phyloP scores from a whole-genome alignment of 805 yeast species.

The Torulaspora gathmanii region DNA sequence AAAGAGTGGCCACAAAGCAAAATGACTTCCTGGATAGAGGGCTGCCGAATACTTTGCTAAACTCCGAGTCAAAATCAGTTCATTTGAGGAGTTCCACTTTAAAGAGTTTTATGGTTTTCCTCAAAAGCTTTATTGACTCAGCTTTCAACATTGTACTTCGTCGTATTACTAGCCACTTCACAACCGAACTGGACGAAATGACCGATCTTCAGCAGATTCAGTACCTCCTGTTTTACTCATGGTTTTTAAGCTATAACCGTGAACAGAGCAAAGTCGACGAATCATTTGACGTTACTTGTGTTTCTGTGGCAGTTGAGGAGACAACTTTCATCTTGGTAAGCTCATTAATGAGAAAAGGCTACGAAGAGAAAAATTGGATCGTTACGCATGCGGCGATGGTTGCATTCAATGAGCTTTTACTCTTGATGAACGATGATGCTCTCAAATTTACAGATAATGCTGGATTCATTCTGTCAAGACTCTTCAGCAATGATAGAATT shows the following conservation, averaged over 20 bases:
- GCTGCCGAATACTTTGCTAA: slow-evolving; percentile 28
- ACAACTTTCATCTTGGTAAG: slow-evolving; percentile 52
- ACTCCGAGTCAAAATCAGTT: slow-evolving; percentile 21
- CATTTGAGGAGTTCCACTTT: slow-evolving; percentile 35
- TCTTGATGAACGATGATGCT: slow-evolving; percentile 41
- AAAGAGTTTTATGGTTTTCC: slow-evolving; percentile 41
- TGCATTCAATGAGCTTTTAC: slow-evolving; percentile 59
- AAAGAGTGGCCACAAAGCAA: slow-evolving; percentile 31
- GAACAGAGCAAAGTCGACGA: slow-evolving; percentile 28
- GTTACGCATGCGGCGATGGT: slow-evolving; percentile 66
- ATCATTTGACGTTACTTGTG: slow-evolving; percentile 37
- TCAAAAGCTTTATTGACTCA: slow-evolving; percentile 60
- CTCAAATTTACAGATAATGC: slow-evolving; percentile 41
- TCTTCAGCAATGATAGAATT: slow-evolving; percentile 64
- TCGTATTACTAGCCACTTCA: slow-evolving; percentile 46
- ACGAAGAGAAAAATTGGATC: slow-evolving; percentile 46
- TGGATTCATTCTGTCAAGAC: slow-evolving; percentile 53
- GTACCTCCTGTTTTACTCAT: slow-evolving; percentile 57
- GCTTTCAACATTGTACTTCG: slow-evolving; percentile 65
- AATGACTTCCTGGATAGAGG: slow-evolving; percentile 35
- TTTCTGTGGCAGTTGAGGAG: slow-evolving; percentile 56
- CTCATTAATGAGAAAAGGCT: slow-evolving; percentile 39
- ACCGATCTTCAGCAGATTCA: slow-evolving; percentile 36
- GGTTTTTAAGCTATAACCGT: slow-evolving; percentile 73
- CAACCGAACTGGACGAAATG: slow-evolving; percentile 39